Base-by-base conservation (phyloP, 1,139 yeast species). In the Suhomyces bokatorum region DNA sequence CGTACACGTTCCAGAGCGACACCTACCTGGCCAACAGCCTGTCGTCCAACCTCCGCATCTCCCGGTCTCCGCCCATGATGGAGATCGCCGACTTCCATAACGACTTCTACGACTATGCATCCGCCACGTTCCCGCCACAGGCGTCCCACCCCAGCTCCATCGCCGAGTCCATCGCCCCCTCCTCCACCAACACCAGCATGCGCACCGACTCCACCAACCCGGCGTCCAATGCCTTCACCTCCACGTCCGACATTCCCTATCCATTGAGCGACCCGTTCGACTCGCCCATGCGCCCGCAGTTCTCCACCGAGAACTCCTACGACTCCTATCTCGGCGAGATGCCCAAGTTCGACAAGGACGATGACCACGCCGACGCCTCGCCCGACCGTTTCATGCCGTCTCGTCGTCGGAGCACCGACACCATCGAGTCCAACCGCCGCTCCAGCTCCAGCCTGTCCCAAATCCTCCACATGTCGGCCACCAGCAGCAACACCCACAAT, bases 81-180 rank as follows among this genome's bases (percentile, higher is more conserved):
- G 44, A 43, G 30, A 36, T 47, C 15, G 43, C 52, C 10, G 49
- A 47, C 14, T 49, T 39, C 35, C 40, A 34, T 40, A 46, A 48
- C 27, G 50, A 47, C 14, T 51, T 45, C 39, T 43, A 52, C 28
- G 46, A 43, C 32, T 51, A 55, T 1, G 37, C 53, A 12, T 44
- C 45, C 13, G 46, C 54, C 15, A 32, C 24, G 28, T 35, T 38
- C 24, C 24, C 31, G 32, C 45, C 15, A 26, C 27, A 24, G 16
- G 15, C 34, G 24, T 15, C 28, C 32, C 32, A 17, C 15, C 27
- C 28, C 9, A n/a, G 32, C n/a, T 27, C 33, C 15, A 20, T 10
- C 11, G 32, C 42, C 11, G 27, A 27, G 10, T 32, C 44, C 22
- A 31, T 42, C 24, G 14, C 14, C 29, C 29, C 37, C 33, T 28